Evolutionary conservation across 805 yeast species (phyloP).

Genomic region (Metschnikowia lochheadii): DNA sequence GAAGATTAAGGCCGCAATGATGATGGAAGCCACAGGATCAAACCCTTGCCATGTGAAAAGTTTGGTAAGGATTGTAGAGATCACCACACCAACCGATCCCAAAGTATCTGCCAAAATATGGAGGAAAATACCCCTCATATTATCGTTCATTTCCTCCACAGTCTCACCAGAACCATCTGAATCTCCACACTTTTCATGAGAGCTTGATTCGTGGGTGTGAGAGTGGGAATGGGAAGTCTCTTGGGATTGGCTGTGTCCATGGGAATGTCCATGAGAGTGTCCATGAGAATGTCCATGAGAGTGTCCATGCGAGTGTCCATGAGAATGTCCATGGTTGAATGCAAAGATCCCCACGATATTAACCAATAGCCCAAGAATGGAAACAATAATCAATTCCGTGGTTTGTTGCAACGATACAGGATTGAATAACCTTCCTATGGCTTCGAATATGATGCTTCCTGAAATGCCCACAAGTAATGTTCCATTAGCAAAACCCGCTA

Average conservation of each 20-base stretch:
- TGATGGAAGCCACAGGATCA: slow-evolving; percentile 88
- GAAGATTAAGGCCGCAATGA: slow-evolving; percentile 79
- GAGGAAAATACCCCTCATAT: slow-evolving; percentile 90
- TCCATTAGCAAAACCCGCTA: slow-evolving; percentile 95
- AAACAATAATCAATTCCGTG: slow-evolving; percentile 79
- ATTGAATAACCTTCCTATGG: slow-evolving; percentile 70
- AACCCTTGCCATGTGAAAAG: slow-evolving; percentile 67
- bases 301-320: slow-evolving; percentile 41
- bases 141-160: slow-evolving; percentile 52
- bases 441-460: slow-evolving; percentile 82
- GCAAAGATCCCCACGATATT: slow-evolving; percentile 92
- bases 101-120: slow-evolving; percentile 94
- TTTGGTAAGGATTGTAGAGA: slow-evolving; percentile 76
- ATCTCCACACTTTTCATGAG: slow-evolving; percentile 7
- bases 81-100: slow-evolving; percentile 96
- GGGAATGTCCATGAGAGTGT: slow-evolving; percentile 26
- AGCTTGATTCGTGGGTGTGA: slow-evolving; percentile 2
- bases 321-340: slow-evolving; percentile 70
- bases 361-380: slow-evolving; percentile 78
- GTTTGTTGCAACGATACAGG: slow-evolving; percentile 80
- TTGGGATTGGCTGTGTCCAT: slow-evolving; percentile 16
- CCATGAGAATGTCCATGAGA: slow-evolving; percentile 25
- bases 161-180: slow-evolving; percentile 3
- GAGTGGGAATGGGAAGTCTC: not conserved
- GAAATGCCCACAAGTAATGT: slow-evolving; percentile 84